These are phyloP conservation scores for Yarrowia osloensis DNA, from an alignment of 805 yeast genomes.

Conservation along the genomic window DNA sequence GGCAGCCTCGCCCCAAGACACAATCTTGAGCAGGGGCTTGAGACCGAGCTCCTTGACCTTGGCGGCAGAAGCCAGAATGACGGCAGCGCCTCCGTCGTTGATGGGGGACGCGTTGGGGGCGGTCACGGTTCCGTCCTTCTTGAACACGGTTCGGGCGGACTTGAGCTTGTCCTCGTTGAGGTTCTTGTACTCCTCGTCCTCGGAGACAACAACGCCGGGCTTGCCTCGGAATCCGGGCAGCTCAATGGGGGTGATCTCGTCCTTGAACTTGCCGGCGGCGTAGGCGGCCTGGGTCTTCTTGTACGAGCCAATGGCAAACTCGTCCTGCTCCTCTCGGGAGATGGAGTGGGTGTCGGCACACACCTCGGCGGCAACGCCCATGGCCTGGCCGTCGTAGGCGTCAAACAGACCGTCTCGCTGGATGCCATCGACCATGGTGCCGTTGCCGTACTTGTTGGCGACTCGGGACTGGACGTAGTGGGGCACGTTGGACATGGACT, in stretches of 20 bases:
- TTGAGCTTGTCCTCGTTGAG: conserved; percentile 75
- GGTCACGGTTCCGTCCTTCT: conserved; percentile 93
- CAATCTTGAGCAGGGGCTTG: conserved; percentile 84
- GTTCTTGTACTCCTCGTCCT: conserved; percentile 83
- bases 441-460: conserved; percentile 90
- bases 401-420: conserved; percentile 92
- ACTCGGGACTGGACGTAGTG: conserved; percentile 82
- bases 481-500: conserved; percentile 95
- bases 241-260: conserved; percentile 84
- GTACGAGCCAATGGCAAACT: conserved; percentile 81
- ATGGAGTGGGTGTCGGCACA: conserved; percentile 82
- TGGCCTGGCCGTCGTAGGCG: conserved; percentile 82
- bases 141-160: conserved; percentile 91
- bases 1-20: conserved; percentile 99
- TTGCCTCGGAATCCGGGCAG: conserved; percentile 86
- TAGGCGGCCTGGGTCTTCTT: conserved; percentile 83
- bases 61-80: conserved; percentile 78
- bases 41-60: conserved; percentile 83
- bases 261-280: conserved; percentile 73
- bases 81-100: conserved; percentile 98
- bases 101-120: conserved; percentile 96
- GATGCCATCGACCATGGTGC: conserved; percentile 78
- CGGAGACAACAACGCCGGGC: conserved; percentile 69
- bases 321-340: conserved; percentile 86
- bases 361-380: conserved; percentile 98